phyloP scores from a whole-genome alignment of 257 asterid genomes.

The Ilex asprella region DNA sequence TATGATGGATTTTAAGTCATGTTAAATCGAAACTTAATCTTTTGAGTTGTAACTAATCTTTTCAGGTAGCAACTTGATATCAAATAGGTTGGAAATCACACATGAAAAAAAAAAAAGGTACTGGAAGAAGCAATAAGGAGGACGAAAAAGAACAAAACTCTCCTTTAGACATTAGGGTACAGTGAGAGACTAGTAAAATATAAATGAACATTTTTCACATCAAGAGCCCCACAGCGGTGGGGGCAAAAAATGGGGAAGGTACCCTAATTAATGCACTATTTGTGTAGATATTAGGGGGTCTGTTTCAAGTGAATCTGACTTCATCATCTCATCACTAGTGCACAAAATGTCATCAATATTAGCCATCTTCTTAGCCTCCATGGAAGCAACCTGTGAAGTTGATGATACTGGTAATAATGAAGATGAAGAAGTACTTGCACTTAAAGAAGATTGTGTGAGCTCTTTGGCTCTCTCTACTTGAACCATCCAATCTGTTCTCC shows the following conservation, averaged over 20 bases:
- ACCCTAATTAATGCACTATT: neutral
- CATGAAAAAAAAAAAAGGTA: too few species aligned
- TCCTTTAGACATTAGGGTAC: too few species aligned
- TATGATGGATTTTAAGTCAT: too few species aligned
- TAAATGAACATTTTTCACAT: too few species aligned
- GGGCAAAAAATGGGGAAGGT: neutral
- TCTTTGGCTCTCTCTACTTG: constrained; percentile 1
- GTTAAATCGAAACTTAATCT: too few species aligned
- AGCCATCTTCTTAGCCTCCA: neutral
- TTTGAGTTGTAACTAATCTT: too few species aligned
- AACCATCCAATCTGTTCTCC: neutral
- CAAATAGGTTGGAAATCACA: too few species aligned
- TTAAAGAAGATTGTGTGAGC: neutral
- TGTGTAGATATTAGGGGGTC: neutral
- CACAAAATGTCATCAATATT: neutral
- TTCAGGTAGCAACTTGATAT: too few species aligned
- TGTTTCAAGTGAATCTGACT: neutral
- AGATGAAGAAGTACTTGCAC: neutral
- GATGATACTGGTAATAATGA: neutral
- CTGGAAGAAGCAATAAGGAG: too few species aligned
- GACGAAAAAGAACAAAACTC: too few species aligned
- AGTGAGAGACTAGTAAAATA: too few species aligned
- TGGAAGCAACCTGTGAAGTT: neutral
- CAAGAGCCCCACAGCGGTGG: too few species aligned
- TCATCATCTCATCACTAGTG: neutral